phyloP scores from a whole-genome alignment of 495 filamentous ascomycete species.

The Podospora didyma region DNA sequence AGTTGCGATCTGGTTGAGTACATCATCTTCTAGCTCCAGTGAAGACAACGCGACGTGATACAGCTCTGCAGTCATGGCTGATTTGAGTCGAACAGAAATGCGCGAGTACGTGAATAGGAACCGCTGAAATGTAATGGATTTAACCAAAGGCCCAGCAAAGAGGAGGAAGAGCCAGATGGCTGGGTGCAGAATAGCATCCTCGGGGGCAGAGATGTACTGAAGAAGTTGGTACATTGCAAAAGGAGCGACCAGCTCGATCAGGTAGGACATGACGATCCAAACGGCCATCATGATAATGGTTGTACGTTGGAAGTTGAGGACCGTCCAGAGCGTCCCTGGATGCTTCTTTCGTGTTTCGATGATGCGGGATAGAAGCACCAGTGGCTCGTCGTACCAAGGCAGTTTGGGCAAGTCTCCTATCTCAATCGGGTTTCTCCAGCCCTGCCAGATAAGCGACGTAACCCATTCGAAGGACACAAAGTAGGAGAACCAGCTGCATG shows the following conservation, averaged over 20 bases:
- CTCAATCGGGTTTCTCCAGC: constrained; percentile 36
- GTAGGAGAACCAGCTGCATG: constrained; percentile 44
- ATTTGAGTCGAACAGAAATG: constrained; percentile 41
- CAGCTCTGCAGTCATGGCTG: constrained; percentile 47
- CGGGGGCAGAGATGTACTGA: constrained; percentile 33
- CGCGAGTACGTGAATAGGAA: constrained; percentile 47
- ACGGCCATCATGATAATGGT: constrained; percentile 37
- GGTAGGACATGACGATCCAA: constrained; percentile 30
- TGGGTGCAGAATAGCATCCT: constrained; percentile 33
- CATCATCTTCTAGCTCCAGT: constrained; percentile 40
- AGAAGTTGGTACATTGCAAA: constrained; percentile 44
- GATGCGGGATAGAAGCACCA: constrained; percentile 36
- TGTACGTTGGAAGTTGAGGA: constrained; percentile 32
- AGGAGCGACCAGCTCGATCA: constrained; percentile 39
- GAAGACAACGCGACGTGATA: constrained; percentile 47
- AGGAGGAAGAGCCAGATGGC: constrained; percentile 42
- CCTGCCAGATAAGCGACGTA: constrained; percentile 43
- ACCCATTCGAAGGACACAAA: constrained; percentile 49
- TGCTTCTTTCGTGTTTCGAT: constrained; percentile 34
- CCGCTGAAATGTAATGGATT: constrained; percentile 43
- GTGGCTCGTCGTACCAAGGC: constrained; percentile 48
- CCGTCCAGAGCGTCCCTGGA: constrained; percentile 38
- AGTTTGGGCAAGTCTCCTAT: constrained; percentile 45
- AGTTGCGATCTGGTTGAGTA: constrained; percentile 30
- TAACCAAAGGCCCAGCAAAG: constrained; percentile 39